phyloP scores from a whole-genome alignment of 2,329 filamentous ascomycete genomes.

The Cordyceps farinosa region DNA sequence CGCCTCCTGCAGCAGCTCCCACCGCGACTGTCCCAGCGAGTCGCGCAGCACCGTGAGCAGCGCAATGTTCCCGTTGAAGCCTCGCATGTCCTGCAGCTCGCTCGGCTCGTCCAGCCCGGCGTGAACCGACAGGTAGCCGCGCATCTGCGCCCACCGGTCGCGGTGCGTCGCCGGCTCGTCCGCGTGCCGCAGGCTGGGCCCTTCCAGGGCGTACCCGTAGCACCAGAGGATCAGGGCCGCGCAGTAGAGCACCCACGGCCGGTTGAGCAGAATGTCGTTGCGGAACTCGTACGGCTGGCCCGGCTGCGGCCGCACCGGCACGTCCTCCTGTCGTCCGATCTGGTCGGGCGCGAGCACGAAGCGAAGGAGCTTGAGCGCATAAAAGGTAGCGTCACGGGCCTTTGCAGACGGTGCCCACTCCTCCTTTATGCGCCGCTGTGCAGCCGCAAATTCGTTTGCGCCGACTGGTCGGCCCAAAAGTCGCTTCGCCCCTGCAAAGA shows the following conservation, averaged over 20 bases:
- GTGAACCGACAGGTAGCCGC: slow-evolving; percentile 68
- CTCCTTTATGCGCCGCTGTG: slow-evolving; percentile 80
- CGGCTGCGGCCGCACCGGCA: slow-evolving; percentile 36
- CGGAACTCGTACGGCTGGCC: slow-evolving; percentile 69
- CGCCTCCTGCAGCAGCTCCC: slow-evolving; percentile 89
- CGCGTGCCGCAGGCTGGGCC: slow-evolving; percentile 48
- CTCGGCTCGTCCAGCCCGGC: slow-evolving; percentile 71
- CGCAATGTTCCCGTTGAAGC: slow-evolving; percentile 79
- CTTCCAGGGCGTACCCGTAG: slow-evolving; percentile 88
- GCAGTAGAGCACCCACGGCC: slow-evolving; percentile 95
- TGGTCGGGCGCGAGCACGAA: slow-evolving; percentile 68
- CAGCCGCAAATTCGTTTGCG: slow-evolving; percentile 72
- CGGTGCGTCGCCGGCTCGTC: slow-evolving; percentile 52
- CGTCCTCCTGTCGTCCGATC: slow-evolving; percentile 34
- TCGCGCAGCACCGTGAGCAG: slow-evolving; percentile 77
- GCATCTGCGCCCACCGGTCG: slow-evolving; percentile 74
- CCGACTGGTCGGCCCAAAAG: slow-evolving; percentile 84
- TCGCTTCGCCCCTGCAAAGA: slow-evolving; percentile 83
- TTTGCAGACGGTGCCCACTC: slow-evolving; percentile 84
- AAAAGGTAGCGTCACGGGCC: slow-evolving; percentile 87
- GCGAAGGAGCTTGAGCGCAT: slow-evolving; percentile 82
- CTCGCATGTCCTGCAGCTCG: slow-evolving; percentile 67
- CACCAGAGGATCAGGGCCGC: slow-evolving; percentile 90
- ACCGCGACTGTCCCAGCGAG: slow-evolving; percentile 77
- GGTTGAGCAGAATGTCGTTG: slow-evolving; percentile 84